A percentile compares a stretch with the other conserved stretches of the same genome.
Evolutionary conservation across 768 basidiomycete species (phyloP).

Genomic region (Russula earlei): DNA sequence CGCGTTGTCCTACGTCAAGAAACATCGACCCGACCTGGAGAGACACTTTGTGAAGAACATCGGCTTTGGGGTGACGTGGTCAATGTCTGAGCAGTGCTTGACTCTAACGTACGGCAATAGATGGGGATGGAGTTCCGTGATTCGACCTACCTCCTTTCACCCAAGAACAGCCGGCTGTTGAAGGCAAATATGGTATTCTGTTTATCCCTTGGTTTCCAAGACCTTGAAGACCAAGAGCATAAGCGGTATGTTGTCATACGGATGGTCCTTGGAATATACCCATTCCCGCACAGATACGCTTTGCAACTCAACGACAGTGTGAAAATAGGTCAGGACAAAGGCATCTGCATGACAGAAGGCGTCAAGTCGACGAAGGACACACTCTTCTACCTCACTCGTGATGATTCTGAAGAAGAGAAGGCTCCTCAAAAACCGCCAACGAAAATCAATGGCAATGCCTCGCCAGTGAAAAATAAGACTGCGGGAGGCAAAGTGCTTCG

Average conservation of each 20-base stretch:
- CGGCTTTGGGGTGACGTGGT: constrained; percentile 69
- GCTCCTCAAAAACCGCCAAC: constrained; percentile 46
- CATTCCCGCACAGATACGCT: constrained; percentile 52
- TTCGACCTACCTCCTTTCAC: constrained; percentile 66
- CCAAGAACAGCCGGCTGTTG: constrained; percentile 67
- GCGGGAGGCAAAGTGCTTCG: constrained; percentile 80
- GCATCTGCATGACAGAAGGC: constrained; percentile 72
- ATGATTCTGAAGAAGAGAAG: constrained; percentile 47
- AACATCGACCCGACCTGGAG: constrained; percentile 75
- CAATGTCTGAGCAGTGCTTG: neutral
- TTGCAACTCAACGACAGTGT: constrained; percentile 86
- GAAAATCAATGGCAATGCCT: constrained; percentile 52
- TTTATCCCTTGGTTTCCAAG: constrained; percentile 76
- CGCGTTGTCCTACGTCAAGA: constrained; percentile 57
- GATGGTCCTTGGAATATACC: neutral
- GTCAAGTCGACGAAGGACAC: constrained; percentile 79
- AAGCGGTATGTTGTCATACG: constrained; percentile 48
- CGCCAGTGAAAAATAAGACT: constrained; percentile 61
- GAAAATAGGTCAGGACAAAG: constrained; percentile 56
- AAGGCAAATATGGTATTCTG: constrained; percentile 80
- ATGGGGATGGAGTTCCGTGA: constrained; percentile 96
- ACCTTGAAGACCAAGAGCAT: constrained; percentile 64
- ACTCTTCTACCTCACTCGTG: constrained; percentile 70
- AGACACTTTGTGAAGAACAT: constrained; percentile 80
- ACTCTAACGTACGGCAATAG: constrained; percentile 32